Percentiles rank a stretch among this genome's conserved stretches.
Evolutionary conservation across 345 rosid genomes (phyloP).

Genomic region (Mallotus nudiflorus): DNA sequence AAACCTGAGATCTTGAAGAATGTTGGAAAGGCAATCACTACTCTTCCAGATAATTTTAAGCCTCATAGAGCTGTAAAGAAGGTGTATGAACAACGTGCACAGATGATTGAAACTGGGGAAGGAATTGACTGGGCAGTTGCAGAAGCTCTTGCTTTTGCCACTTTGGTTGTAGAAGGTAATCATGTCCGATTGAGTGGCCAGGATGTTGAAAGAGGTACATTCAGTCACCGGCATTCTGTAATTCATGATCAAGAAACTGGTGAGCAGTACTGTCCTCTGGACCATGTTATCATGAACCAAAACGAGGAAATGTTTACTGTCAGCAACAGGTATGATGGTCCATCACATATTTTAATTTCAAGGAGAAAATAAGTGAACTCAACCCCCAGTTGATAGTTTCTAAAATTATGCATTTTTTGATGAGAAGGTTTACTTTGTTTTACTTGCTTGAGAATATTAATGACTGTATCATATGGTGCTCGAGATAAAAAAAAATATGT

Average conservation of each 20-base stretch:
- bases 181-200: constrained; percentile 90
- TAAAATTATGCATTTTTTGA: neutral
- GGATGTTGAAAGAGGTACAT: constrained; percentile 90
- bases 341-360: neutral
- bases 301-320: constrained; percentile 83
- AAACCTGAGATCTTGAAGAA: constrained; percentile 81
- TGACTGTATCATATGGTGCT: neutral
- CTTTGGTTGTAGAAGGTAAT: constrained; percentile 78
- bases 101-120: constrained; percentile 77
- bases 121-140: constrained; percentile 89
- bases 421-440: neutral
- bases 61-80: constrained; percentile 79
- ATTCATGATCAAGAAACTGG: constrained; percentile 82
- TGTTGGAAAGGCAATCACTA: constrained; percentile 73
- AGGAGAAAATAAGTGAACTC: neutral
- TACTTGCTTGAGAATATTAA: neutral
- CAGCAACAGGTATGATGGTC: constrained; percentile 63
- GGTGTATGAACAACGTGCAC: constrained; percentile 71
- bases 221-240: constrained; percentile 74
- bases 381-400: neutral
- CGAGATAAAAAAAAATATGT: neutral
- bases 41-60: constrained; percentile 66
- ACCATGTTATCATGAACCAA: constrained; percentile 69
- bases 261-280: constrained; percentile 73
- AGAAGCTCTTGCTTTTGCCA: constrained; percentile 82